Base-by-base conservation (phyloP, 78 protist genomes). In the Monosiga brevicollis region DNA sequence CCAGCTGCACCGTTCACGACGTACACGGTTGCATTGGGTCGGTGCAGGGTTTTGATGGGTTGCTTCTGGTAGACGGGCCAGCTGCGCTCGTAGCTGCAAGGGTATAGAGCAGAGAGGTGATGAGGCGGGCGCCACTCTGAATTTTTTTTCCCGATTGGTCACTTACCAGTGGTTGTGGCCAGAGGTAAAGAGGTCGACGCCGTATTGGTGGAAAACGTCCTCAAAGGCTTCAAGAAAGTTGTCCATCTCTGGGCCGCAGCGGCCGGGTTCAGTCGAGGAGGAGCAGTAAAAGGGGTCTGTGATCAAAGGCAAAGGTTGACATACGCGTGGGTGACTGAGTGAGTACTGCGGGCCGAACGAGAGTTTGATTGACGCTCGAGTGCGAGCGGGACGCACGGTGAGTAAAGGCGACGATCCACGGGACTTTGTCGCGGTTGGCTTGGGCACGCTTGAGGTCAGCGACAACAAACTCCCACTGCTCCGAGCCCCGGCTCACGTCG, bases 201-300 rank as follows among this genome's bases (percentile, higher is more conserved):
- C 25, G 35, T 77, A 73, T 22, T 62, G n/a, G 81, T 41, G 0
- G 41, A 85, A 49, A 34, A 85, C 20, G 39, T 78, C 83, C 80
- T 85, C 88, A 62, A 78, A 35, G 54, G 1, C 1, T 25, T 42
- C 81, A 25, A 22, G 81, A 29, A 38, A 38, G 9, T 2, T 2
- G n/a, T 32, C 73, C 22, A 49, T 23, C 54, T 75, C 49, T 10
- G 42, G 24, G 2, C 22, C n/a, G 35, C 82, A 55, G 22, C 42
- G 35, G 29, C 37, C 43, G 76, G 0, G 24, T 75, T 73, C 37
- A n/a, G 40, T 24, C 15, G 9, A 40, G n/a, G 9, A 54, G 38
- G 78, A 29, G 83, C 83, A 72, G 79, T 85, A 85, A n/a, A 78
- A 2, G 23, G 88, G 80, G 70, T 82, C n/a, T n/a, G n/a, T n/a